Conservation (phyloP, 1,284 basidiomycete species). For the Ganoderma sp. region DNA sequence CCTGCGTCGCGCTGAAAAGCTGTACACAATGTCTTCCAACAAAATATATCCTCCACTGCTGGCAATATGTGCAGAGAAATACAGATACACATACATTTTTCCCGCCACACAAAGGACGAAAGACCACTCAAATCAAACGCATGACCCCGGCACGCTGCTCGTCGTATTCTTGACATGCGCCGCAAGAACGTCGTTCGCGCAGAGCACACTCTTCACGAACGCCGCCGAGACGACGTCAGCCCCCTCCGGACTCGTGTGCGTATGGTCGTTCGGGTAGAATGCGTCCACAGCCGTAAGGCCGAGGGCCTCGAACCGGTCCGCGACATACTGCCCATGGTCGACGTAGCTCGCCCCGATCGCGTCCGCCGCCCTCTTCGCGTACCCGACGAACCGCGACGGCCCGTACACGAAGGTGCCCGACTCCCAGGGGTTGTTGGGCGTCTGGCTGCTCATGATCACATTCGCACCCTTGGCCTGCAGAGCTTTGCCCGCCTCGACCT, state of each 20-base stretch:
- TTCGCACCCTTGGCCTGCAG: slow-evolving; percentile 54
- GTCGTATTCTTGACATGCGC: slow-evolving; percentile 19
- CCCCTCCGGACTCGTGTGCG: slow-evolving; percentile 51
- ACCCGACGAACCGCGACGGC: slow-evolving; percentile 52
- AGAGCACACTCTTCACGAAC: slow-evolving; percentile 42
- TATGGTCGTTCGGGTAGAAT: slow-evolving; percentile 55
- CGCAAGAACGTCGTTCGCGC: slow-evolving; percentile 21
- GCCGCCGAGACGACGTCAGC: slow-evolving; percentile 52
- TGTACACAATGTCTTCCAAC: too few species aligned
- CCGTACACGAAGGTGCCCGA: slow-evolving; percentile 42
- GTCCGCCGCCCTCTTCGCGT: slow-evolving; percentile 48
- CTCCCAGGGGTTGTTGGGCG: slow-evolving; percentile 54
- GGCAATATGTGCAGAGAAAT: neutral
- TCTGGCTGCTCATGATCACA: slow-evolving; percentile 55
- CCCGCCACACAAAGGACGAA: too few species aligned
- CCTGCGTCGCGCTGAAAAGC: too few species aligned
- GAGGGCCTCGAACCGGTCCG: slow-evolving; percentile 48
- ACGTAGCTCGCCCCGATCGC: slow-evolving; percentile 50
- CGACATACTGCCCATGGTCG: slow-evolving; percentile 53
- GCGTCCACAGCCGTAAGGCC: slow-evolving; percentile 49
- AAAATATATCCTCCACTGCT: too few species aligned
- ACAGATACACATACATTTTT: neutral
- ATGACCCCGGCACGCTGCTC: slow-evolving; percentile 17
- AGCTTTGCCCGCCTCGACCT: slow-evolving; percentile 50
- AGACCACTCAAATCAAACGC: slow-evolving; percentile 8